phyloP scores from a whole-genome alignment of 768 basidiomycete genomes.

The Amanita exitialis region DNA sequence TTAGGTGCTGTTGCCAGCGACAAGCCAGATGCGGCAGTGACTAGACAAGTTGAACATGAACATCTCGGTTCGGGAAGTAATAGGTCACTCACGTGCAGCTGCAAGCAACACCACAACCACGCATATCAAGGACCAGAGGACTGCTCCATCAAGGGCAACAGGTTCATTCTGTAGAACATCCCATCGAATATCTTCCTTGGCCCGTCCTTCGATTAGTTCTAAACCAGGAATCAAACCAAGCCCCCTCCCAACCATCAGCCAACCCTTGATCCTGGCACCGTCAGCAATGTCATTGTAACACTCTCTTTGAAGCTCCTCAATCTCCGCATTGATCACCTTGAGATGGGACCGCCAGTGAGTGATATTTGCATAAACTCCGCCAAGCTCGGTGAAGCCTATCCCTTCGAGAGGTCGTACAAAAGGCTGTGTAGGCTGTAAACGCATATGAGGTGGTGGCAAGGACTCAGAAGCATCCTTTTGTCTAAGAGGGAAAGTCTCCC shows the following conservation, averaged over 20 bases:
- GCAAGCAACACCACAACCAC: slow-evolving; percentile 43
- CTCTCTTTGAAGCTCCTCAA: slow-evolving; percentile 54
- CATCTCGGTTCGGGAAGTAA: slow-evolving; percentile 4
- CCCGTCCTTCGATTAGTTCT: slow-evolving; percentile 66
- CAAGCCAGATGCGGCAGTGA: slow-evolving; percentile 62
- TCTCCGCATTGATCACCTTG: slow-evolving; percentile 66
- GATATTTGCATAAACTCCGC: slow-evolving; percentile 58
- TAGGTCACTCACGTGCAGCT: slow-evolving; percentile 43
- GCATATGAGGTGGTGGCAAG: slow-evolving; percentile 56
- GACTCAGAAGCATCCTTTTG: slow-evolving; percentile 19
- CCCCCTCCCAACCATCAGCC: slow-evolving; percentile 68
- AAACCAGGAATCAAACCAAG: slow-evolving; percentile 52
- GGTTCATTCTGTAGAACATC: slow-evolving; percentile 59
- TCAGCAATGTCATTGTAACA: slow-evolving; percentile 66
- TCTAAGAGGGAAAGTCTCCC: slow-evolving; percentile 61
- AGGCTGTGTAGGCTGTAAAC: slow-evolving; percentile 57
- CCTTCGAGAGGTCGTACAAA: slow-evolving; percentile 72
- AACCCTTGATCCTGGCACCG: slow-evolving; percentile 62
- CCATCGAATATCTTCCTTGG: slow-evolving; percentile 81
- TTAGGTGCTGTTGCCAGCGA: slow-evolving; percentile 62
- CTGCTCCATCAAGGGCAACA: slow-evolving; percentile 30
- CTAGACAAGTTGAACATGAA: slow-evolving; percentile 23
- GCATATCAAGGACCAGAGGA: slow-evolving; percentile 49
- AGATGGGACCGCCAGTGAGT: slow-evolving; percentile 58
- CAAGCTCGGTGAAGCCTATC: slow-evolving; percentile 55